Base-by-base conservation (phyloP, 2,329 filamentous ascomycete genomes). In the Fusarium xyrophilum region DNA sequence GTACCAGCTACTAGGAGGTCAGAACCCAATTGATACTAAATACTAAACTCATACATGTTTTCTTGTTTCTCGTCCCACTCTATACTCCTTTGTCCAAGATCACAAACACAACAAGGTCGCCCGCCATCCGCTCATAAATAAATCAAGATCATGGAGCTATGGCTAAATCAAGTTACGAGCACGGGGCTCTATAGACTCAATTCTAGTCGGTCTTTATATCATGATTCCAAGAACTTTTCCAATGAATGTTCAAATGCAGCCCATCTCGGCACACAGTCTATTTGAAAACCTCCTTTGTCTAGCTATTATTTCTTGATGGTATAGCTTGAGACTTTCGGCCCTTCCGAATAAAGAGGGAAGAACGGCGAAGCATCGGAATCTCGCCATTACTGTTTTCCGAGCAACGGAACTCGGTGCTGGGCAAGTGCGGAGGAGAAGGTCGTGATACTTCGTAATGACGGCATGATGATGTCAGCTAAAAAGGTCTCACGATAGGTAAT, bases 401-500 rank as follows among this genome's bases (percentile, higher is more conserved):
- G 21, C 11, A 32, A 36, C 46, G 17, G 40, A 19, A 25, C 46
- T n/a, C 23, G 36, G 42, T 23, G 12, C 44, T 35, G n/a, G 33
- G 10, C n/a, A 42, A 54, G 21, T 35, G 52, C 52, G 46, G 46
- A 59, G 60, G 33, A 63, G 36, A 17, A 23, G 27, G 14, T 32
- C 21, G 51, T 4, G 38, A 46, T 48, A 30, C 13, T 50, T 14
- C 30, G 42, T n/a, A 33, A 69, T 68, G 66, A 68, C 66, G 61
- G 47, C 48, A 68, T 67, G 28, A 68, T 68, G 66, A 68, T 69
- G 66, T 67, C 62, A 67, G 43, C 28, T 15, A 14, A 30, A 32
- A 51, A 43, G 40, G 15, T 25, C 23, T n/a, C 38, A 46, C 19
- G 30, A 38, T 44, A 43, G 47, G 46, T 57, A 65, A 48, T 59